A percentile compares a stretch with the other conserved stretches of the same genome.
Evolutionary conservation across 2,329 filamentous ascomycete genomes (phyloP).

Genomic region (Graphium sp.): DNA sequence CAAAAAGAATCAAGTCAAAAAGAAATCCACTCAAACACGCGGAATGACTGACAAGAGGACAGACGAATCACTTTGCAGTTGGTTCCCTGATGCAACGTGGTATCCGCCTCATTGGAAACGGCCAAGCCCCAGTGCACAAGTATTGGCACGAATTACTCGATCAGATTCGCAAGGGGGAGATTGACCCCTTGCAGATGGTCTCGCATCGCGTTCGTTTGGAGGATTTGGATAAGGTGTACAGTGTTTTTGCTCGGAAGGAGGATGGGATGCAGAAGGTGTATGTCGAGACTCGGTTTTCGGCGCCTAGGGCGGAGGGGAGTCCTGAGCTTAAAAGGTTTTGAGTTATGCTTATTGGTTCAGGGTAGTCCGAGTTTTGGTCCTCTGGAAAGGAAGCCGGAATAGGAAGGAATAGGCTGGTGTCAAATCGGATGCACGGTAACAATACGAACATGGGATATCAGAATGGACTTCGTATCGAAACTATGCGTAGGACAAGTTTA

Average conservation of each 20-base stretch:
- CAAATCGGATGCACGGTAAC: too few species aligned
- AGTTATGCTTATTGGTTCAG: too few species aligned
- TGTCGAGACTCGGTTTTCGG: conserved; percentile 40
- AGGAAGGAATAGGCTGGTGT: too few species aligned
- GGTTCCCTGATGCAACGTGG: conserved; percentile 75
- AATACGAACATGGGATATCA: too few species aligned
- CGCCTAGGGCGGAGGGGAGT: conserved; percentile 22
- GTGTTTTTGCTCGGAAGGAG: conserved; percentile 41
- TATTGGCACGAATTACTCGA: conserved; percentile 70
- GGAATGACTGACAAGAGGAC: too few species aligned
- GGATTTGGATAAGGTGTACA: conserved; percentile 51
- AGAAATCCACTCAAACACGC: too few species aligned
- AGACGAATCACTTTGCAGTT: conserved; percentile 72
- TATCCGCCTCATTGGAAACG: conserved; percentile 57
- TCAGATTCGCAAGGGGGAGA: conserved; percentile 46
- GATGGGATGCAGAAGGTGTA: conserved; percentile 73
- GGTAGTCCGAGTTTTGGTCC: too few species aligned
- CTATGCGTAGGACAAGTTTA: too few species aligned
- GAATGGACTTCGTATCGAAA: too few species aligned
- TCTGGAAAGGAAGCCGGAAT: too few species aligned
- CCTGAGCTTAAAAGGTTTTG: conserved; percentile 25
- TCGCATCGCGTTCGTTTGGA: conserved; percentile 63
- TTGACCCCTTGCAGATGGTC: conserved; percentile 68
- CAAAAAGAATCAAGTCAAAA: too few species aligned
- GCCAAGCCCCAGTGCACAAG: conserved; percentile 57